These are phyloP conservation scores for Tolypocladium cylindrosporum DNA, from an alignment of 2,329 filamentous ascomycete species.

Conservation along the genomic window DNA sequence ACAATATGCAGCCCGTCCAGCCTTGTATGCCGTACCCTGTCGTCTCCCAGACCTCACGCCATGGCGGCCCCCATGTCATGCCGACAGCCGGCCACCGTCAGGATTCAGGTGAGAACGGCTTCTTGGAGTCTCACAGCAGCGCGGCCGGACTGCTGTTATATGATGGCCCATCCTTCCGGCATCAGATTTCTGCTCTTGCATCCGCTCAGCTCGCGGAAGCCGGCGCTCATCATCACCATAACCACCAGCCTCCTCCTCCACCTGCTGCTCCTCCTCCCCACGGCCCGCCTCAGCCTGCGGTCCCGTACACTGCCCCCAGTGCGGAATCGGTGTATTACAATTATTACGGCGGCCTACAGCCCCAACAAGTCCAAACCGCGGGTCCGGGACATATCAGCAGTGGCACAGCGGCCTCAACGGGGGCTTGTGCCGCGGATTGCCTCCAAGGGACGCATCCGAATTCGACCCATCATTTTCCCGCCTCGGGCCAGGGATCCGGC, in stretches of 20 bases:
- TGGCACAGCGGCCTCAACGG: neutral
- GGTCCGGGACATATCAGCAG: neutral
- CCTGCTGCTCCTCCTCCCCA: neutral
- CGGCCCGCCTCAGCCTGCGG: neutral
- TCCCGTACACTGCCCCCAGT: neutral
- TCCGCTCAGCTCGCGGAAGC: neutral
- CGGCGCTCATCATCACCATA: neutral
- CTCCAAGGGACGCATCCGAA: neutral
- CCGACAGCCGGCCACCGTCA: constrained; percentile 1
- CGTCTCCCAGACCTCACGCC: constrained; percentile 1
- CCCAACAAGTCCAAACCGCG: neutral
- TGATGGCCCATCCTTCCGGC: constrained; percentile 1
- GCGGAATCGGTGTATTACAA: neutral
- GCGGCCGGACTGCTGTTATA: neutral
- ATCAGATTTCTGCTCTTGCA: neutral
- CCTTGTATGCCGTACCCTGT: neutral
- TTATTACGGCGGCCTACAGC: neutral
- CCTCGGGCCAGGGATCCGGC: neutral
- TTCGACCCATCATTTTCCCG: neutral
- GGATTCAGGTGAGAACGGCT: neutral
- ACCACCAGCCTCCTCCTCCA: neutral
- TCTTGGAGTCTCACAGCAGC: neutral
- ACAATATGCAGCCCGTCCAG: neutral
- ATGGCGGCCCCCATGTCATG: constrained; percentile 1
- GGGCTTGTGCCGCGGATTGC: constrained; percentile 1